Base-by-base conservation (phyloP, 2,329 filamentous ascomycete genomes). In the Trichophyton schoenleinii region DNA sequence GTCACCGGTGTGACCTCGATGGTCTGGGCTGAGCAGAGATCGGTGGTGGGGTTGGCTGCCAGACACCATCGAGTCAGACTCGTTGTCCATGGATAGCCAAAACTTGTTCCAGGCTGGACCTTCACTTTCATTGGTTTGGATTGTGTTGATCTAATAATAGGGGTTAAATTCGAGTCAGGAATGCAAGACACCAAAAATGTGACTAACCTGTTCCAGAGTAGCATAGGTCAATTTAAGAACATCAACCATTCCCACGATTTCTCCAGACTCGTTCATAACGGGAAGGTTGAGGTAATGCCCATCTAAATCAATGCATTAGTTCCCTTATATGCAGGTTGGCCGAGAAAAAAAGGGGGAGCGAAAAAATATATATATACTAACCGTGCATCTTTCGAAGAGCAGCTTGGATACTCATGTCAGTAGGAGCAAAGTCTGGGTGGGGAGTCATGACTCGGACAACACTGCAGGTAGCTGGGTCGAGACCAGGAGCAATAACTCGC, bases 71-170 rank as follows among this genome's bases (percentile, higher is more conserved):
- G 94, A 99, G 75, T 97, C 94, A 13, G 91, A 92, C 73, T 96
- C 92, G 68, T 95, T 85, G 73, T 97, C 85, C 68, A 99, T 86
- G 0, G 94, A 97, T 67, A 97, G 81, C 94, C 94, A 99, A 78
- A 99, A 99, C 76, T 97, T 99, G 79, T 96, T 97, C 94, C 94
- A 99, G 5, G 94, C 94, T 3, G 94, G 94, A 0, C 94, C 94
- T 76, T 99, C 94, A 68, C 85, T 90, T 71, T 96, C 92, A 48
- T 84, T 83, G 60, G 86, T 91, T 46, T 83, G 86, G 87, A 99
- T 97, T 63, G 89, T 91, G 79, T 97, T 97, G 71, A 87, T 86
- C 81, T 87, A 65, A 15, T 58, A 34, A n/a, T 53, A 62, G 7
- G 7, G 53, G 0, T 53, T 38, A 52, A 9, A 22, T 22, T 18